phyloP scores from a whole-genome alignment of 148 eudicot species.

The Talinum fruticosum region DNA sequence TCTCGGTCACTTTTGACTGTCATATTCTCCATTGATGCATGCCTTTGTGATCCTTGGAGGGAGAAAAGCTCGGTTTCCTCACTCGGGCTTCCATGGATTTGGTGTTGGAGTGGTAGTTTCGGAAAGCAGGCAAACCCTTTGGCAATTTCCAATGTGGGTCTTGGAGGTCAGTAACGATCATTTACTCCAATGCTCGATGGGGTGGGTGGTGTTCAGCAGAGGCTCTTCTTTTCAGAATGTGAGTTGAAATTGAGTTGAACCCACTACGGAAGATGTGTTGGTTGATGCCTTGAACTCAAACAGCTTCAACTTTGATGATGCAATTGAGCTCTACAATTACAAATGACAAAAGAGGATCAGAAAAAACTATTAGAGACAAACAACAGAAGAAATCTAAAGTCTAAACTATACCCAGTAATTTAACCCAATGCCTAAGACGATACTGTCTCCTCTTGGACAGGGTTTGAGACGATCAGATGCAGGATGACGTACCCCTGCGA shows the following conservation, averaged over 20 bases:
- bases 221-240: neutral
- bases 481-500: neutral
- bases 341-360: neutral
- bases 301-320: constrained; percentile 3
- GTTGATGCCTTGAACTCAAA: neutral
- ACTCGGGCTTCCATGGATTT: constrained; percentile 9
- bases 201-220: too few species aligned
- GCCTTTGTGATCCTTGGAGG: neutral
- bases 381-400: neutral
- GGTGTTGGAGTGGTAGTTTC: neutral
- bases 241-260: neutral
- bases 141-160: constrained; percentile 18
- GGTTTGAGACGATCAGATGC: neutral
- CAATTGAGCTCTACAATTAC: constrained; percentile 11
- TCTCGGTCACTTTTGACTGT: neutral
- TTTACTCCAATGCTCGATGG: neutral
- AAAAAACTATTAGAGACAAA: neutral
- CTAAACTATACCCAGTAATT: neutral
- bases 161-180: constrained; percentile 23
- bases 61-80: constrained; percentile 11
- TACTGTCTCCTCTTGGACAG: neutral
- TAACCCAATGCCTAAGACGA: too few species aligned
- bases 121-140: constrained; percentile 8
- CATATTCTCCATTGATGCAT: neutral
- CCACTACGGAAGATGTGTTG: neutral